phyloP scores from a whole-genome alignment of 2,329 filamentous ascomycete species.

The Canariomyces notabilis region DNA sequence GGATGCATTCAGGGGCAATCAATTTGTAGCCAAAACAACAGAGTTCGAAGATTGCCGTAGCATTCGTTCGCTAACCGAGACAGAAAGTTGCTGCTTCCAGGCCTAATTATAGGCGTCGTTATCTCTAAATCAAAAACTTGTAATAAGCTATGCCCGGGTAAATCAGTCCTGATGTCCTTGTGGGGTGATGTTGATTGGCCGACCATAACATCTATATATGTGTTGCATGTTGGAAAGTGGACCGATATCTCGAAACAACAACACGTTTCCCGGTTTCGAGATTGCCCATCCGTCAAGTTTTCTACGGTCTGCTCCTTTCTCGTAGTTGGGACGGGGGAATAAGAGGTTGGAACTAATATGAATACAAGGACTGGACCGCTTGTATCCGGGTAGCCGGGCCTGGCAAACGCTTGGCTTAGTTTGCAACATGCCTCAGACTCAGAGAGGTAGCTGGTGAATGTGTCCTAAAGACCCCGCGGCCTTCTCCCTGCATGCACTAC shows the following conservation, averaged over 20 bases:
- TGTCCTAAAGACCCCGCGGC: no score
- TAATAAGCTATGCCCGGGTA: slow-evolving; percentile 12
- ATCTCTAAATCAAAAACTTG: neutral
- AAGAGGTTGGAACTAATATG: no score
- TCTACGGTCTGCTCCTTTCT: no score
- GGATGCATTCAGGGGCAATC: neutral
- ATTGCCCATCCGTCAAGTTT: no score
- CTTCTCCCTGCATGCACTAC: no score
- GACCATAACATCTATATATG: neutral
- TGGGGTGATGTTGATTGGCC: neutral
- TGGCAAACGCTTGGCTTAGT: no score
- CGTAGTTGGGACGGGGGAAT: no score
- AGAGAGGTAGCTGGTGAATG: no score
- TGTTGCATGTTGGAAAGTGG: neutral
- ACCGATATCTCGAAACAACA: slow-evolving; percentile 4
- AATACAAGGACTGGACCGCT: no score
- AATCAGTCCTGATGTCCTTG: neutral
- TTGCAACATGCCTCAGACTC: no score
- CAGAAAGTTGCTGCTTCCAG: neutral
- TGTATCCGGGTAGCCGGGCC: no score
- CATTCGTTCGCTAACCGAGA: neutral
- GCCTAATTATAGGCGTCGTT: slow-evolving; percentile 9
- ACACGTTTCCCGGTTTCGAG: no score
- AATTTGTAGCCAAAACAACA: neutral
- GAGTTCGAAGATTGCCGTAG: neutral